phyloP scores from a whole-genome alignment of 345 rosid species.

The Salix brachista region DNA sequence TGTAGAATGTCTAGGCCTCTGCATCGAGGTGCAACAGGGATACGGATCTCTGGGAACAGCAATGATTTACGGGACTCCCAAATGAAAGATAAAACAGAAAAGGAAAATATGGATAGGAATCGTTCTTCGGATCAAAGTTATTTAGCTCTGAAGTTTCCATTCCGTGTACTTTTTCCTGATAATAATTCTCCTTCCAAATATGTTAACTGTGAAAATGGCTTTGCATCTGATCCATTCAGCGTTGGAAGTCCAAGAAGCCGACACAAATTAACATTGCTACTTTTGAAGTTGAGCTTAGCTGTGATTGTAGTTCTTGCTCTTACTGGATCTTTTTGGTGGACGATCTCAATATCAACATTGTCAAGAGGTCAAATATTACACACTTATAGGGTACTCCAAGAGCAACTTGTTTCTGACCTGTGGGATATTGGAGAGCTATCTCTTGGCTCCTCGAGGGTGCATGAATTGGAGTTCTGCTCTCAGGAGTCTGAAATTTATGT shows the following conservation, averaged over 20 bases:
- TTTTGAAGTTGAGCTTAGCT: conserved; percentile 70
- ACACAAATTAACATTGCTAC: conserved; percentile 50
- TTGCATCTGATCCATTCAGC: conserved; percentile 47
- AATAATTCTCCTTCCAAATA: conserved; percentile 56
- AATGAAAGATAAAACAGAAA: conserved; percentile 71
- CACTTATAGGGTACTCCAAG: conserved; percentile 79
- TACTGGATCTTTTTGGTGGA: conserved; percentile 91
- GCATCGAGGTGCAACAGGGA: conserved; percentile 60
- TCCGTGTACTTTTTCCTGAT: conserved; percentile 42
- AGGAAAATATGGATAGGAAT: conserved; percentile 52
- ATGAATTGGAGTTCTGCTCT: conserved; percentile 74
- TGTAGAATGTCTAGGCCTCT: conserved; percentile 72
- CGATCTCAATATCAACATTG: conserved; percentile 62
- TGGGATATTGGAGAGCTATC: conserved; percentile 91
- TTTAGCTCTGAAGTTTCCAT: conserved; percentile 56
- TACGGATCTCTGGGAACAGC: conserved; percentile 56
- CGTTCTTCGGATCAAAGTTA: conserved; percentile 50
- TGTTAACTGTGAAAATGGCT: conserved; percentile 54
- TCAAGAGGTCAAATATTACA: conserved; percentile 72
- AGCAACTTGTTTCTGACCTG: conserved; percentile 81
- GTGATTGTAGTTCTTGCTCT: conserved; percentile 61
- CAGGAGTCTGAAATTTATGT: conserved; percentile 63
- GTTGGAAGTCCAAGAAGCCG: conserved; percentile 50
- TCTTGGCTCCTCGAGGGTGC: conserved; percentile 61
- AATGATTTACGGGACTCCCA: conserved; percentile 66